A percentile compares a stretch with the other conserved stretches of the same genome.
phyloP scores from a whole-genome alignment of 495 filamentous ascomycete genomes.

The Tuber brumale region DNA sequence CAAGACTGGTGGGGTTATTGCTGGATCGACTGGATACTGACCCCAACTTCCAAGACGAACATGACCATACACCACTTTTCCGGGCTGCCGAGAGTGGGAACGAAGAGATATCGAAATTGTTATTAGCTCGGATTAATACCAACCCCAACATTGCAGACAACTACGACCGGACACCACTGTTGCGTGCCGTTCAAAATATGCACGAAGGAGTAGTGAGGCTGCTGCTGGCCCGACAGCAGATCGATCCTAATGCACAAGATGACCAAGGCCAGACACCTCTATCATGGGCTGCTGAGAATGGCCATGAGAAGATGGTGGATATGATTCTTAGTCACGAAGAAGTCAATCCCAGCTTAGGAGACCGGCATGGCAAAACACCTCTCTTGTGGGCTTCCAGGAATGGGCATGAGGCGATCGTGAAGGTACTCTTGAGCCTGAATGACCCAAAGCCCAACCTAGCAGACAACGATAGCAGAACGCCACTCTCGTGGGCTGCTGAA shows the following conservation, averaged over 20 bases:
- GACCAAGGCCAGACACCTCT: conserved; percentile 9
- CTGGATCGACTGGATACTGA: conserved; percentile 9
- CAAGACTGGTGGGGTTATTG: conserved; percentile 2
- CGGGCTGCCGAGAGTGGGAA: conserved; percentile 10
- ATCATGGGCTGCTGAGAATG: conserved; percentile 7
- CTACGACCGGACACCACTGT: background rate
- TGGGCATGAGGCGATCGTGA: conserved; percentile 9
- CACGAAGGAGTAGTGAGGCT: conserved; percentile 6
- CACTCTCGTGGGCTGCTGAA: conserved; percentile 10
- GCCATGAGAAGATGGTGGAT: conserved; percentile 13
- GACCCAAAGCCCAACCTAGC: background rate
- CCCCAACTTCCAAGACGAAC: conserved; percentile 4
- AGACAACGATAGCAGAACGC: conserved; percentile 7
- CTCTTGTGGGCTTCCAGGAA: conserved; percentile 9
- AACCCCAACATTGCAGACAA: background rate
- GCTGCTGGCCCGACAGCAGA: background rate
- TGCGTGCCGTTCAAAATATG: conserved; percentile 4
- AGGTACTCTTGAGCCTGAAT: conserved; percentile 1
- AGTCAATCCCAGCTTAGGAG: background rate
- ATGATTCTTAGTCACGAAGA: conserved; percentile 9
- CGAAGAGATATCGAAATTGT: conserved; percentile 7
- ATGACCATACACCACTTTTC: conserved; percentile 14
- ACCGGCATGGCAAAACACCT: conserved; percentile 5
- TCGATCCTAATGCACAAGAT: background rate
- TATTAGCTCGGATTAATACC: background rate